phyloP scores from a whole-genome alignment of 192 early-diverging fungal genomes.

The Mortierella antarctica region DNA sequence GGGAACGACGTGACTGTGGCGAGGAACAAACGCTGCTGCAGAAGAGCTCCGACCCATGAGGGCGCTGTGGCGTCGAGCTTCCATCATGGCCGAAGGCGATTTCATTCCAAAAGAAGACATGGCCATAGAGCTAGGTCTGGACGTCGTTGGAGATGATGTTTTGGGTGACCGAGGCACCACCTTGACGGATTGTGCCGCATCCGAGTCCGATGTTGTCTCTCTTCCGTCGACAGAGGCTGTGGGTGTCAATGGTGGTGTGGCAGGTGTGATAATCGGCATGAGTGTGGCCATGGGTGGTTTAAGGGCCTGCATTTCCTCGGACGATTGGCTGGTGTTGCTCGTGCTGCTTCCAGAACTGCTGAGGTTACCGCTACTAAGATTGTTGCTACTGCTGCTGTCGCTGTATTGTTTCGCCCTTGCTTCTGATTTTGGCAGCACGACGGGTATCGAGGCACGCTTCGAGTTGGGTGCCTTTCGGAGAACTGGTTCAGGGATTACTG shows the following conservation, averaged over 20 bases:
- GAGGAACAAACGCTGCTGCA: constrained; percentile 24
- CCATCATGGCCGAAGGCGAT: constrained; percentile 48
- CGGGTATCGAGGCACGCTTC: constrained; percentile 40
- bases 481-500: constrained; percentile 11
- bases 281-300: too few relatives aligned
- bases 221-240: constrained; percentile 34
- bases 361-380: constrained; percentile 7
- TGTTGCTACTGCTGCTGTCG: neutral
- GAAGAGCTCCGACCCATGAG: constrained; percentile 10
- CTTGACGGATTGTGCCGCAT: constrained; percentile 22
- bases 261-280: neutral
- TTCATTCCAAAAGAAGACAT: constrained; percentile 37
- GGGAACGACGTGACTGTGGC: constrained; percentile 34
- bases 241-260: constrained; percentile 43
- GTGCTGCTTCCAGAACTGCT: too few relatives aligned
- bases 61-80: constrained; percentile 36
- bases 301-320: too few relatives aligned
- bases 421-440: constrained; percentile 39
- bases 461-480: neutral
- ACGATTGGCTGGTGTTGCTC: too few relatives aligned
- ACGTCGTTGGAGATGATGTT: neutral
- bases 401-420: constrained; percentile 12
- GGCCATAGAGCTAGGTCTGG: constrained; percentile 21
- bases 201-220: constrained; percentile 41
- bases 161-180: constrained; percentile 15